phyloP scores from a whole-genome alignment of 1,284 basidiomycete species.

The Ceratobasidium theobromae region DNA sequence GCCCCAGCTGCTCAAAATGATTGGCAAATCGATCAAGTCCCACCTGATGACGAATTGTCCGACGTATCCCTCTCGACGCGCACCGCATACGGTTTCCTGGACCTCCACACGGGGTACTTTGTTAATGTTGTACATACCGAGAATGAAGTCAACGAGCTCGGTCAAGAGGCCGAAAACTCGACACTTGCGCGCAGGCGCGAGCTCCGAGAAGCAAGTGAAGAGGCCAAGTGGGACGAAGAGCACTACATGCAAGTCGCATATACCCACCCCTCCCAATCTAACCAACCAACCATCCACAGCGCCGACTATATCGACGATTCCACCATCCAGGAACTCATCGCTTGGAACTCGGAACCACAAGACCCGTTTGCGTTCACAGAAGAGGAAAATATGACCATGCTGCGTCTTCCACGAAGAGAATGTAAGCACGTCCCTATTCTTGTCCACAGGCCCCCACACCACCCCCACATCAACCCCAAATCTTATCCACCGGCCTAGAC shows the following conservation, averaged over 20 bases:
- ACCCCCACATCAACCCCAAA: not conserved
- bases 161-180: constrained; percentile 60
- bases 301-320: constrained; percentile 76
- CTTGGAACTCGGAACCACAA: constrained; percentile 55
- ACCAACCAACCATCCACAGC: constrained; percentile 59
- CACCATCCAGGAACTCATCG: constrained; percentile 65
- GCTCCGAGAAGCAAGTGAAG: constrained; percentile 58
- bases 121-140: constrained; percentile 65
- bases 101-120: constrained; percentile 71
- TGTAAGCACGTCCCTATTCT: constrained; percentile 51
- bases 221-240: constrained; percentile 76
- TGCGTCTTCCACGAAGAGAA: constrained; percentile 72
- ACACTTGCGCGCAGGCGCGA: constrained; percentile 50
- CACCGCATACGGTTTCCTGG: constrained; percentile 68
- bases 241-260: constrained; percentile 63
- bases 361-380: constrained; percentile 59
- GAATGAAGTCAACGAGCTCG: constrained; percentile 78
- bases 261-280: constrained; percentile 46
- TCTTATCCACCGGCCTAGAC: constrained; percentile 49
- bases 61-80: constrained; percentile 37
- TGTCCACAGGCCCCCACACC: constrained; percentile 23
- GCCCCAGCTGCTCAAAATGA: constrained; percentile 66
- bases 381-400: constrained; percentile 65
- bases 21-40: constrained; percentile 69
- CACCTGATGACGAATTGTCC: constrained; percentile 45